phyloP scores from a whole-genome alignment of 1,284 basidiomycete species.

The Ustilago shanxiensis region DNA sequence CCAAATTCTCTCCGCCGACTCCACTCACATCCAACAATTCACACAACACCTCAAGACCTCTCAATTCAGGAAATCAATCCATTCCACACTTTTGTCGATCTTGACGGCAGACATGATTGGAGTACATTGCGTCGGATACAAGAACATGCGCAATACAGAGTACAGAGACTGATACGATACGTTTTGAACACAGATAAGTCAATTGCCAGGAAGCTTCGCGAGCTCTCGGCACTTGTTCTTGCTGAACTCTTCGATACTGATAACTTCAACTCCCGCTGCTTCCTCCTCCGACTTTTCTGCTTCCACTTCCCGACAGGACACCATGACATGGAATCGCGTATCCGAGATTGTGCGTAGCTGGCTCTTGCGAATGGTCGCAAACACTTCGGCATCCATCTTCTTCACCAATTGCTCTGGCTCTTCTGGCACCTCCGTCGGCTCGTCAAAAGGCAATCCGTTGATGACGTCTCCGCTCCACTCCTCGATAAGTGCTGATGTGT shows the following conservation, averaged over 20 bases:
- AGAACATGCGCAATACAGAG: neutral
- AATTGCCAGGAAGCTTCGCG: slow-evolving; percentile 30
- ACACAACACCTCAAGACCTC: neutral
- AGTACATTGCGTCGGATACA: slow-evolving; percentile 7
- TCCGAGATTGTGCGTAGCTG: slow-evolving; percentile 12
- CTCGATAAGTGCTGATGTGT: slow-evolving; percentile 23
- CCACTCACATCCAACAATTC: neutral
- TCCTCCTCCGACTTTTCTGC: slow-evolving; percentile 20
- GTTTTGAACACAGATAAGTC: neutral
- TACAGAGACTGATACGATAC: neutral
- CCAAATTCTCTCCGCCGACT: neutral
- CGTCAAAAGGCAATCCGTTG: slow-evolving; percentile 29
- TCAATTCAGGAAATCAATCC: no score
- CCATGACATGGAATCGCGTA: slow-evolving; percentile 39
- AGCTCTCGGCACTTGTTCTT: slow-evolving; percentile 16
- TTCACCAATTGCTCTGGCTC: slow-evolving; percentile 32
- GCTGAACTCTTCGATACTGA: slow-evolving; percentile 14
- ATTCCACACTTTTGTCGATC: neutral
- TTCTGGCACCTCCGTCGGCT: slow-evolving; percentile 35
- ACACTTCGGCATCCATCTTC: slow-evolving; percentile 37
- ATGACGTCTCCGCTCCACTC: slow-evolving; percentile 27
- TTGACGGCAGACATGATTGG: neutral
- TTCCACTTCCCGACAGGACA: slow-evolving; percentile 5
- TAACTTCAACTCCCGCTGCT: slow-evolving; percentile 28
- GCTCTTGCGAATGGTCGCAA: slow-evolving; percentile 27